Percentiles rank a stretch among this genome's conserved stretches.
phyloP scores from a whole-genome alignment of 2,329 filamentous ascomycete genomes.

The Pezicula neosporulosa region DNA sequence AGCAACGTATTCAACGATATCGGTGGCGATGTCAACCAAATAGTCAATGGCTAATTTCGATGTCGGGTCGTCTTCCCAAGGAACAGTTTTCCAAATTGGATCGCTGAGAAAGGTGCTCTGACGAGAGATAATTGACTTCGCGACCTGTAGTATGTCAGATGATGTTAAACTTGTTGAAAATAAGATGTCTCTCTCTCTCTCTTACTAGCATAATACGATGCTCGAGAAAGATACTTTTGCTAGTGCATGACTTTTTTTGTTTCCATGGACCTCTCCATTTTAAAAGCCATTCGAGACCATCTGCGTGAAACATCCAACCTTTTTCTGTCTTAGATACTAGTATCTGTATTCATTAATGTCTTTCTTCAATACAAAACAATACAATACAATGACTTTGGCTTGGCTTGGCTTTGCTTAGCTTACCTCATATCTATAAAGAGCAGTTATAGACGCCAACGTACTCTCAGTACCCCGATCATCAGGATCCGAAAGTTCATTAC shows the following conservation, averaged over 20 bases:
- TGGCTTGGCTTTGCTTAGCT: not conserved
- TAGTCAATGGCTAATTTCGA: slow-evolving; percentile 11
- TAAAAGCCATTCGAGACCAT: slow-evolving; percentile 10
- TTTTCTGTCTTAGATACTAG: not conserved
- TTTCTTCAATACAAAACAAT: not conserved
- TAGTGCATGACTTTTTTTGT: slow-evolving; percentile 4
- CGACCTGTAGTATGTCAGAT: slow-evolving; percentile 7
- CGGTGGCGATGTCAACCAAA: slow-evolving; percentile 9
- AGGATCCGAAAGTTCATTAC: not conserved
- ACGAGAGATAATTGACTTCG: slow-evolving; percentile 8
- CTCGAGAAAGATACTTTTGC: slow-evolving; percentile 9
- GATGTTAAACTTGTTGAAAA: not conserved
- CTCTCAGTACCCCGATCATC: slow-evolving; percentile 1
- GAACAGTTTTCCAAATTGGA: slow-evolving; percentile 12
- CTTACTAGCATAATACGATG: slow-evolving; percentile 9
- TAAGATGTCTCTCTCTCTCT: slow-evolving; percentile 1
- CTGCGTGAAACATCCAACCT: slow-evolving; percentile 5
- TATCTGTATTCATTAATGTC: slow-evolving; percentile 2
- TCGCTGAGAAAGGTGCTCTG: slow-evolving; percentile 7
- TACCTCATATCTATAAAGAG: slow-evolving; percentile 10
- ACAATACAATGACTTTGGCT: not conserved
- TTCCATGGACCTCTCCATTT: slow-evolving; percentile 8
- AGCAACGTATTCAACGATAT: slow-evolving; percentile 3
- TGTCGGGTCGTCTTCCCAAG: slow-evolving; percentile 11
- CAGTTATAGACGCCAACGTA: slow-evolving; percentile 7